These are phyloP conservation scores for Cutaneotrichosporon dermatis DNA, from an alignment of 1,284 basidiomycete species.

Conservation along the genomic window DNA sequence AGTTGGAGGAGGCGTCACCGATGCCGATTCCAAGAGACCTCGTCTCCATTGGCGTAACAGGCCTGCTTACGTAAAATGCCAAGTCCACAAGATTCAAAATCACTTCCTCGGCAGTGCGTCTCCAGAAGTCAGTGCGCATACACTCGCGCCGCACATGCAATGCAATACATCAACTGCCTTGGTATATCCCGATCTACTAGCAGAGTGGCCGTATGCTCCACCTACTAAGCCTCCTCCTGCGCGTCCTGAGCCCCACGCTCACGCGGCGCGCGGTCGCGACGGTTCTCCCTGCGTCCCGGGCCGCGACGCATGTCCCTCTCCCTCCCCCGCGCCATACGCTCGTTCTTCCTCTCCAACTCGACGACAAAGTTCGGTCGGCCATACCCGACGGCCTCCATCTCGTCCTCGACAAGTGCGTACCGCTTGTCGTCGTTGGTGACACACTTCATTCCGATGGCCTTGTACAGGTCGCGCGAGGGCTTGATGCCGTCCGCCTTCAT, in stretches of 20 bases:
- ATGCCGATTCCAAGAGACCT: background rate
- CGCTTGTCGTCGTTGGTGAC: slow-evolving; percentile 58
- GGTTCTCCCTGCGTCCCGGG: background rate
- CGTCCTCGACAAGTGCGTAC: slow-evolving; percentile 63
- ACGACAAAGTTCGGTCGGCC: slow-evolving; percentile 4
- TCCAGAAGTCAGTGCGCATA: no score
- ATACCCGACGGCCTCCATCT: slow-evolving; percentile 60
- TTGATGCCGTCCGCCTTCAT: slow-evolving; percentile 64
- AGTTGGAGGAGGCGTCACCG: background rate
- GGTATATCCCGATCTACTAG: background rate
- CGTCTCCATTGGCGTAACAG: background rate
- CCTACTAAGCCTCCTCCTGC: background rate
- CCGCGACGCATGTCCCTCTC: background rate
- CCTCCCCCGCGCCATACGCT: background rate
- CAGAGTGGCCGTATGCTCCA: no score
- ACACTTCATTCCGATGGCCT: slow-evolving; percentile 60
- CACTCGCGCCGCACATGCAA: background rate
- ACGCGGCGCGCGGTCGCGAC: background rate
- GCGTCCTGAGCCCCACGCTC: background rate
- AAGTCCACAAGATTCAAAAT: no score
- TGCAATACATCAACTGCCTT: slow-evolving; percentile 4
- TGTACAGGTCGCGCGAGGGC: slow-evolving; percentile 60
- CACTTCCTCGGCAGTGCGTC: no score
- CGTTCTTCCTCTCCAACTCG: background rate
- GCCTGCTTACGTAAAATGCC: no score